phyloP scores from a whole-genome alignment of 257 asterid genomes.

The Solanum stenotomum region DNA sequence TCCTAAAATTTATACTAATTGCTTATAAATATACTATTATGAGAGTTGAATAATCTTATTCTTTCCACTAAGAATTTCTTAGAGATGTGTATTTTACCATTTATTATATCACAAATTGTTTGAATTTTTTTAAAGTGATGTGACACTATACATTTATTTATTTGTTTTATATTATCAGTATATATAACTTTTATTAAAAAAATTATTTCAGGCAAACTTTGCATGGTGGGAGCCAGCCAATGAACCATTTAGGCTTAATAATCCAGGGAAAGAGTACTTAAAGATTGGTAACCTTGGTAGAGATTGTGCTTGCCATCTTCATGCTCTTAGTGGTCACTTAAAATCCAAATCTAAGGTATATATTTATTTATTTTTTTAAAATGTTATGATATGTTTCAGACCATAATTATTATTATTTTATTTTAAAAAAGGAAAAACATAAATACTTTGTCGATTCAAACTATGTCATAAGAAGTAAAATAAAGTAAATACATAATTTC shows the following conservation, averaged over 20 bases:
- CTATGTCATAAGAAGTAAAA: neutral
- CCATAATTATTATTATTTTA: neutral
- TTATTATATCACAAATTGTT: neutral
- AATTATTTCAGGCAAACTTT: constrained; percentile 45
- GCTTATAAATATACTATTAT: neutral
- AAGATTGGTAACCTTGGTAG: constrained; percentile 42
- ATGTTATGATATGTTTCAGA: neutral
- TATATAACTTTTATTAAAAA: neutral
- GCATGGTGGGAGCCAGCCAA: constrained; percentile 85
- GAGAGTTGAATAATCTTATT: neutral
- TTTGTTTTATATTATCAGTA: neutral
- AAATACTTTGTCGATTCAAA: neutral
- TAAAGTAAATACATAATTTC: neutral
- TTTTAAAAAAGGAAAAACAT: neutral
- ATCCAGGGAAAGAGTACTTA: constrained; percentile 70
- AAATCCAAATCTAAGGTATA: constrained; percentile 16
- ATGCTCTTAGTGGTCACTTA: constrained; percentile 30
- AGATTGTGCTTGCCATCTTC: constrained; percentile 59
- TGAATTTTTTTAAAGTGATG: neutral
- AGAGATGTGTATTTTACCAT: neutral
- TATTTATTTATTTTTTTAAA: neutral
- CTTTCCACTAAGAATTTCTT: neutral
- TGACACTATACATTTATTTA: neutral
- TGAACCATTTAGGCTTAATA: constrained; percentile 37
- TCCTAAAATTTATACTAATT: neutral